phyloP scores from a whole-genome alignment of 306 rosid species.

The Ormosia semicastrata region DNA sequence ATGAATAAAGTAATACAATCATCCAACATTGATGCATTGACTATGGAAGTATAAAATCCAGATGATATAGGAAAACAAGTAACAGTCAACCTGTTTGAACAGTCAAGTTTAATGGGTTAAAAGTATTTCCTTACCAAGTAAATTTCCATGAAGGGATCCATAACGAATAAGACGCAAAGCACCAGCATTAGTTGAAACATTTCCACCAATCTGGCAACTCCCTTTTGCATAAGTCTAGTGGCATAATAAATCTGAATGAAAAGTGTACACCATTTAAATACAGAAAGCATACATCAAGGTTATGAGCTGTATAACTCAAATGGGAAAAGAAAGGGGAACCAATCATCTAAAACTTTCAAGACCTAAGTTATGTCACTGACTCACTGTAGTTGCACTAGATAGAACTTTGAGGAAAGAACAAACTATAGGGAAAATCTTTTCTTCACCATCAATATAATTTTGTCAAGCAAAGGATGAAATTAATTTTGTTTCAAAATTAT shows the following conservation, averaged over 20 bases:
- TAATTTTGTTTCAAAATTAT: conserved; percentile 1
- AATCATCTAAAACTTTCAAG: conserved; percentile 22
- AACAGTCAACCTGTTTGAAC: conserved; percentile 5
- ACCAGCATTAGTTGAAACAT: conserved; percentile 95
- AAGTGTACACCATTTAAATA: conserved; percentile 46
- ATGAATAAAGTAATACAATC: not conserved
- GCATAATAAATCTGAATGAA: conserved; percentile 93
- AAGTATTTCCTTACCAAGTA: conserved; percentile 67
- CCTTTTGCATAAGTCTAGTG: conserved; percentile 99
- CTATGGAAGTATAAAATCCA: conserved; percentile 6
- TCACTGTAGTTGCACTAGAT: not conserved
- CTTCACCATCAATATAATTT: not conserved
- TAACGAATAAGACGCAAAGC: conserved; percentile 93
- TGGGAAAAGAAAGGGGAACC: conserved; percentile 12
- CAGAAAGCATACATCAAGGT: conserved; percentile 17
- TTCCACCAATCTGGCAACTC: conserved; percentile 99
- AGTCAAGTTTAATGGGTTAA: not conserved
- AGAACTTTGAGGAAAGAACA: conserved; percentile 7
- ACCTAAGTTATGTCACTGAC: conserved; percentile 1
- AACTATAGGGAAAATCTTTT: not conserved
- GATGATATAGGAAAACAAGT: conserved; percentile 10
- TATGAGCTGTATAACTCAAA: conserved; percentile 2
- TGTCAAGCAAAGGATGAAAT: conserved; percentile 4
- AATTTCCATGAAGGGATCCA: conserved; percentile 93
- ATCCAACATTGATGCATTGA: conserved; percentile 6